phyloP scores from a whole-genome alignment of 768 basidiomycete genomes.

The Termitomyces heimii region DNA sequence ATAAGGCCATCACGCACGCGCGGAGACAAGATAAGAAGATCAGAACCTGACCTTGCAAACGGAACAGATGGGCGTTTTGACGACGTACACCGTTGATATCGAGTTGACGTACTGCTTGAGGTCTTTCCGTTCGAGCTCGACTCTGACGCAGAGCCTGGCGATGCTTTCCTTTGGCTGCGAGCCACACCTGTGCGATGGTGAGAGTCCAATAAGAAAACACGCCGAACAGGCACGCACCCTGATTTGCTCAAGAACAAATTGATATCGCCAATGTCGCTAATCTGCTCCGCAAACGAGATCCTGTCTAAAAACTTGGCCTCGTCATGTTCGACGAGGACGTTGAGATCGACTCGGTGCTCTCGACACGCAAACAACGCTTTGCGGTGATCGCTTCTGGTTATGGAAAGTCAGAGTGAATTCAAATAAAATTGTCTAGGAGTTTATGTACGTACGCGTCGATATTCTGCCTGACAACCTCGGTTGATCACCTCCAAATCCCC shows the following conservation, averaged over 20 bases:
- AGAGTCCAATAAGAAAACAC: neutral
- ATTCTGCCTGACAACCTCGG: too few relatives aligned
- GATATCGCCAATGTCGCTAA: slow-evolving; percentile 86
- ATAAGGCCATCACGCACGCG: neutral
- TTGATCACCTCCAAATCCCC: too few relatives aligned
- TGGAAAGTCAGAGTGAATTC: too few relatives aligned
- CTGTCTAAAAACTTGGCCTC: slow-evolving; percentile 57
- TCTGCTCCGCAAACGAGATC: slow-evolving; percentile 76
- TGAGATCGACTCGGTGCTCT: slow-evolving; percentile 90
- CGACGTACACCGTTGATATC: slow-evolving; percentile 88
- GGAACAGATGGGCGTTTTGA: slow-evolving; percentile 73
- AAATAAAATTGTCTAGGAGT: too few relatives aligned
- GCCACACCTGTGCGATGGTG: slow-evolving; percentile 44
- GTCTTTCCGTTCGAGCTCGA: slow-evolving; percentile 65
- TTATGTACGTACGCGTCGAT: too few relatives aligned
- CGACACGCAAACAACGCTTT: slow-evolving; percentile 90
- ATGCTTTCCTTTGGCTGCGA: slow-evolving; percentile 52
- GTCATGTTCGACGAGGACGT: slow-evolving; percentile 80
- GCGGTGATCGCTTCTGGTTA: slow-evolving; percentile 62
- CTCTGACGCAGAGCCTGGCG: slow-evolving; percentile 69
- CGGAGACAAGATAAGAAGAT: neutral
- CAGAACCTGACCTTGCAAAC: slow-evolving; percentile 61
- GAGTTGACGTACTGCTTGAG: slow-evolving; percentile 82
- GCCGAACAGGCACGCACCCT: slow-evolving; percentile 41
- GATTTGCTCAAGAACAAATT: slow-evolving; percentile 87